Conservation (phyloP, 768 basidiomycete genomes). For the Boletus rex-veris region DNA sequence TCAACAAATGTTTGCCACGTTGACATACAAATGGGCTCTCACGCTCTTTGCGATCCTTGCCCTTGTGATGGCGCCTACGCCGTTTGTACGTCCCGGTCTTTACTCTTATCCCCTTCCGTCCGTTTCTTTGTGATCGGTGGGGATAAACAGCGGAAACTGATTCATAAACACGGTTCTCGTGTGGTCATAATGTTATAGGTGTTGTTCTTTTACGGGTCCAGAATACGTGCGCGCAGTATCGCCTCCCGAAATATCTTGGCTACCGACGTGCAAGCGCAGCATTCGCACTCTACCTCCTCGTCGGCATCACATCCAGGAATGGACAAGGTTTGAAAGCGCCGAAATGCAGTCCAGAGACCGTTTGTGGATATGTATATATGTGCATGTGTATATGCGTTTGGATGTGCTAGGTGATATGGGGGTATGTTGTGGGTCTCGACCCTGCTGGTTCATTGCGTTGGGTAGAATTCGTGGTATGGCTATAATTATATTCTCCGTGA, state of each 20-base stretch:
- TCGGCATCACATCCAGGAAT: neutral
- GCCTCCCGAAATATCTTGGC: slow-evolving; percentile 19
- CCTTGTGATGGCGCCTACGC: slow-evolving; percentile 42
- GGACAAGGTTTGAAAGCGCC: slow-evolving; percentile 12
- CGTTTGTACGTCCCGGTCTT: slow-evolving; percentile 33
- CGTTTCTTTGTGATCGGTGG: neutral
- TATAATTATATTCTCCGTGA: slow-evolving; percentile 3
- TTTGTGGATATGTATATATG: neutral
- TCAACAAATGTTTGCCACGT: slow-evolving; percentile 39
- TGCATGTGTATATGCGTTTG: neutral
- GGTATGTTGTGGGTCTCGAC: neutral
- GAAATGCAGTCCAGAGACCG: neutral
- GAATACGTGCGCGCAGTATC: slow-evolving; percentile 30
- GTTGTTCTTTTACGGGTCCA: slow-evolving; percentile 32
- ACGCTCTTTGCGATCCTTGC: slow-evolving; percentile 41
- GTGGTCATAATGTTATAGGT: slow-evolving; percentile 6
- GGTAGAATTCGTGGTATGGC: neutral
- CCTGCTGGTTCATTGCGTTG: neutral
- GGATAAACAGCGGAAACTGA: slow-evolving; percentile 2
- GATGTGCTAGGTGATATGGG: neutral
- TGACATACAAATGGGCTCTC: slow-evolving; percentile 51
- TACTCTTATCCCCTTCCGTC: neutral
- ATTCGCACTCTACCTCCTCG: neutral
- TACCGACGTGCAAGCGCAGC: slow-evolving; percentile 5
- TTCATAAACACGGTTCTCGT: neutral